These are phyloP conservation scores for Auricularia auricula-judae DNA, from an alignment of 768 basidiomycete genomes.

Conservation along the genomic window DNA sequence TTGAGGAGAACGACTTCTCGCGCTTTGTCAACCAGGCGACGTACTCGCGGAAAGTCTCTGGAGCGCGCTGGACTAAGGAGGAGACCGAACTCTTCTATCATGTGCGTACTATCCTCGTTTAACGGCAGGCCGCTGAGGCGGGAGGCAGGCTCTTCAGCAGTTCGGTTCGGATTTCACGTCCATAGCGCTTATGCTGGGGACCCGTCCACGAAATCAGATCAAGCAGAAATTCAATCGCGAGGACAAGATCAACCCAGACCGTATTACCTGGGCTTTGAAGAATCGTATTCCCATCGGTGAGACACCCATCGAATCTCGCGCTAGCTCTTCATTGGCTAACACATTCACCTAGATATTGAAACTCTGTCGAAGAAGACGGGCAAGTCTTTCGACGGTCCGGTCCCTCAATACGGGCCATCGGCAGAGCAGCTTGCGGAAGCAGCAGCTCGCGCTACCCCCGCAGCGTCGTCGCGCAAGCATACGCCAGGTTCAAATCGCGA, in stretches of 20 bases:
- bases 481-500: neutral
- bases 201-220: constrained; percentile 78
- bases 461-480: neutral
- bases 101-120: constrained; percentile 30
- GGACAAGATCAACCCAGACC: constrained; percentile 67
- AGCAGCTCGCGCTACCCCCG: neutral
- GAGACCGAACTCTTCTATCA: constrained; percentile 85
- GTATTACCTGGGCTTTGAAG: constrained; percentile 66
- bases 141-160: constrained; percentile 64
- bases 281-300: constrained; percentile 67
- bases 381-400: neutral
- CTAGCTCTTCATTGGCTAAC: neutral
- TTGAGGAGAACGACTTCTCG: constrained; percentile 71
- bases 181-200: constrained; percentile 75
- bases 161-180: constrained; percentile 91
- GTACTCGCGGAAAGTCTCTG: constrained; percentile 70
- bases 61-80: constrained; percentile 78
- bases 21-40: constrained; percentile 80
- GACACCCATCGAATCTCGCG: constrained; percentile 12
- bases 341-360: neutral
- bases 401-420: neutral
- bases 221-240: constrained; percentile 91
- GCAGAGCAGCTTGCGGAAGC: neutral
- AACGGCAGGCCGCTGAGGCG: neutral
- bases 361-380: neutral